These are phyloP conservation scores for Naganishia liquefaciens DNA, from an alignment of 1,284 basidiomycete species.

Conservation along the genomic window DNA sequence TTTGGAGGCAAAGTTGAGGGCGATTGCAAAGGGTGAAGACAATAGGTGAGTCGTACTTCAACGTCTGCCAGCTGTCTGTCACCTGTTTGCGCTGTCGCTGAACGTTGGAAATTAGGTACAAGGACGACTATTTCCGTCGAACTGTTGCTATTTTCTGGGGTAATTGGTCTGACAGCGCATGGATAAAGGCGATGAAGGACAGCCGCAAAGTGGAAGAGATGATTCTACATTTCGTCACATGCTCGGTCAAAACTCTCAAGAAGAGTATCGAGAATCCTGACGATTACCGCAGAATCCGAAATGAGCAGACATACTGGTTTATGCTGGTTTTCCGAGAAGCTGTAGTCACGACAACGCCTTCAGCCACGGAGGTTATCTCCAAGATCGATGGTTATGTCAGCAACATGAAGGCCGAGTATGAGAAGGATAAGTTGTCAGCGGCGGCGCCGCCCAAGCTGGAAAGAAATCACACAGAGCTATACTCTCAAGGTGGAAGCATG, in stretches of 20 bases:
- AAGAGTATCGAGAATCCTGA: conserved; percentile 68
- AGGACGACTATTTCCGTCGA: conserved; percentile 79
- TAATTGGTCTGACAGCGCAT: conserved; percentile 77
- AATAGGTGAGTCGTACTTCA: conserved; percentile 63
- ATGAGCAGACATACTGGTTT: conserved; percentile 37
- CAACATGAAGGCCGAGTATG: conserved; percentile 29
- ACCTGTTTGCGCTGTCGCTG: conserved; percentile 1
- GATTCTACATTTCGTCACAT: conserved; percentile 91
- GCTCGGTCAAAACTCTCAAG: conserved; percentile 77
- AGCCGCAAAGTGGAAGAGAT: conserved; percentile 96
- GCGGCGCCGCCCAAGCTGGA: conserved; percentile 14
- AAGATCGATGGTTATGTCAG: conserved; percentile 30
- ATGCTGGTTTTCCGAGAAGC: conserved; percentile 33
- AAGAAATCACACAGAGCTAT: conserved; percentile 22
- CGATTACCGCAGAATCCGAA: conserved; percentile 31
- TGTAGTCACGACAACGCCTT: conserved; percentile 9
- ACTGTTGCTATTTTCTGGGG: conserved; percentile 89
- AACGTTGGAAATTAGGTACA: conserved; percentile 61
- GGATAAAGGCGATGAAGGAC: conserved; percentile 87
- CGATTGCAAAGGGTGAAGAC: conserved; percentile 88
- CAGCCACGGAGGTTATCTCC: conserved; percentile 16
- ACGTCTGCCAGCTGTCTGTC: conserved; percentile 15
- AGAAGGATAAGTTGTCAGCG: conserved; percentile 5
- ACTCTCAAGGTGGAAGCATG: conserved; percentile 26
- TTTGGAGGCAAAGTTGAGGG: conserved; percentile 79